A percentile compares a stretch with the other conserved stretches of the same genome.
phyloP scores from a whole-genome alignment of 371 early-diverging fungal species.

The Massospora cicadina region DNA sequence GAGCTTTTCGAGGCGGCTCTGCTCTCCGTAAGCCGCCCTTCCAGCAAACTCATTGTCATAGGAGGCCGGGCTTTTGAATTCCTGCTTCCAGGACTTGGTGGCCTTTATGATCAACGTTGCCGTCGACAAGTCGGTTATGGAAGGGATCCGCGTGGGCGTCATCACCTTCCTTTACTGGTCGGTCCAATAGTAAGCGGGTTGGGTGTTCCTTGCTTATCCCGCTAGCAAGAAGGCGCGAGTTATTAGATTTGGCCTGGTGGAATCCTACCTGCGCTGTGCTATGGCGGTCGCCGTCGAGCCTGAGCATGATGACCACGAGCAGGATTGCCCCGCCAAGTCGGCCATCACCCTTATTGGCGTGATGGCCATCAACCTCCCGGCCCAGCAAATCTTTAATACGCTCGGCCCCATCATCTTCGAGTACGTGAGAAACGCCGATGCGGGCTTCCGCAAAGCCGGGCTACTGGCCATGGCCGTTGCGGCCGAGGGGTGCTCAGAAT shows the following conservation, averaged over 20 bases:
- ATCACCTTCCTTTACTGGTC: constrained; percentile 74
- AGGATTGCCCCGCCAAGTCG: constrained; percentile 21
- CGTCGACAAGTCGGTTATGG: constrained; percentile 38
- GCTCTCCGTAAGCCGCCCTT: constrained; percentile 19
- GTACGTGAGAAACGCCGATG: constrained; percentile 56
- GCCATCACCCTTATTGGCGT: constrained; percentile 52
- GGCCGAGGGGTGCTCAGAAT: constrained; percentile 74
- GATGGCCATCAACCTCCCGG: constrained; percentile 64
- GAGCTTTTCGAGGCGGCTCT: constrained; percentile 68
- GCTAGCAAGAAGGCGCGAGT: constrained; percentile 56
- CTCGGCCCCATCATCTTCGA: constrained; percentile 44
- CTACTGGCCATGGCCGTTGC: constrained; percentile 72
- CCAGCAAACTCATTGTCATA: constrained; percentile 15
- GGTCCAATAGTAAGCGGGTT: constrained; percentile 54
- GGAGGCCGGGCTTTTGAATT: constrained; percentile 61
- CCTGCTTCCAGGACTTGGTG: constrained; percentile 56
- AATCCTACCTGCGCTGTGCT: constrained; percentile 48
- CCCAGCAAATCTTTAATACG: constrained; percentile 68
- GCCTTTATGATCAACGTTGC: constrained; percentile 57
- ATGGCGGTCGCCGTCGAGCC: constrained; percentile 78
- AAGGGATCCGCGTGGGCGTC: constrained; percentile 54
- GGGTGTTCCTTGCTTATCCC: background rate
- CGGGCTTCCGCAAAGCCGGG: constrained; percentile 60
- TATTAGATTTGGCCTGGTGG: constrained; percentile 56
- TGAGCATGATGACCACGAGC: constrained; percentile 59